Evolutionary conservation across 1,284 basidiomycete species (phyloP), one percentile per base, ranked within the genome.

Genomic region (Austropuccinia psidii): DNA sequence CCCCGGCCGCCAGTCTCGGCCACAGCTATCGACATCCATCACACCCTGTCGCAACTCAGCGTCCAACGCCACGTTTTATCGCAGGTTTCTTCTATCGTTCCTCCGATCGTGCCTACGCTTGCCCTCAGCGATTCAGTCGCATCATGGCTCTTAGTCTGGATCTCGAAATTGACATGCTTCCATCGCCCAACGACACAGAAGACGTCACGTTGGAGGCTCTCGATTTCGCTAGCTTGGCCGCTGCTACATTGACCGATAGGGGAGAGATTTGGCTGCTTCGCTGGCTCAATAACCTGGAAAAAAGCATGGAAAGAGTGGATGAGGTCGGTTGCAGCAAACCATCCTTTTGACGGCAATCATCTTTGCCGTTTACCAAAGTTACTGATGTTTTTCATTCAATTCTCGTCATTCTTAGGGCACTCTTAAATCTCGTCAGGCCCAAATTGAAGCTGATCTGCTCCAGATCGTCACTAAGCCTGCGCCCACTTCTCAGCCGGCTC

Each of bases 311-410:
- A 3, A 4, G 29, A 19, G 41, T 45, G 21, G 68, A 72, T 24
- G 57, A 72, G 47, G 68, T 61, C 19, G 39, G 55, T 39, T 11
- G 45, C 76, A 72, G 0, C 11, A 57, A 1, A 37, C 45, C 2
- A 24, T 60, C 17, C 3, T 67, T 8, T 6, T 73, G 17, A 33
- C 45, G 21, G 15, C 74, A 9, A 15, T 73, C 0, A 55, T 74
- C 17, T 77, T 79, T 29, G 77, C 78, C 37, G 92, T 93, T 0
- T 93, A 94, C 24, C 87, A 27, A 91, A 91, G 1, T 83, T 93
- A 62, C 86, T 85, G 15, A 1, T 15, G 21, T 47, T 2, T 2
- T 47, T 47, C 21, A 17, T 47, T n/a, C n/a, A n/a, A n/a, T n/a
- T n/a, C n/a, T 45, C 4, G 24, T 24, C 19, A 15, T 35, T 39